Percentiles rank a stretch among this genome's conserved stretches.
phyloP scores from a whole-genome alignment of 768 basidiomycete genomes.

The Austroboletus festivus region DNA sequence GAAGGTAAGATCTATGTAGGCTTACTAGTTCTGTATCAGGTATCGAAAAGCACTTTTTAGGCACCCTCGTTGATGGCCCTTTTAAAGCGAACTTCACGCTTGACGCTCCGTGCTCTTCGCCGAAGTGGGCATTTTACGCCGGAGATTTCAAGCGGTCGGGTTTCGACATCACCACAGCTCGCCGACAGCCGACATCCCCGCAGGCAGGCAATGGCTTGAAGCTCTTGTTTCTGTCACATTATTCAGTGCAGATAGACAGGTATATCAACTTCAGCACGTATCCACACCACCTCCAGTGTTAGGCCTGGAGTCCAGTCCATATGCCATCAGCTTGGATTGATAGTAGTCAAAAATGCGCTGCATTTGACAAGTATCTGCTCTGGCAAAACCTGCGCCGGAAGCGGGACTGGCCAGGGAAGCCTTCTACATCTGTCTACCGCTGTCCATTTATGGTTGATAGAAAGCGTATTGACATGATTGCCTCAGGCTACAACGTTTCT shows the following conservation, averaged over 20 bases:
- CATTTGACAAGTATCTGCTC: constrained; percentile 1
- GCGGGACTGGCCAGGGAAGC: neutral
- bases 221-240: too few species aligned
- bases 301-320: neutral
- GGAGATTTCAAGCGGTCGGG: neutral
- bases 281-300: too few species aligned
- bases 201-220: neutral
- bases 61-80: neutral
- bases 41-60: neutral
- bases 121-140: neutral
- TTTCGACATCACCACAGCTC: neutral
- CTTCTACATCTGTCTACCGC: neutral
- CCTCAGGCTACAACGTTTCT: neutral
- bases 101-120: neutral
- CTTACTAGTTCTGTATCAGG: neutral
- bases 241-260: too few species aligned
- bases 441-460: neutral
- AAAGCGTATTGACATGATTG: too few species aligned
- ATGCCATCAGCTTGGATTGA: neutral
- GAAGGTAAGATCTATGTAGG: neutral
- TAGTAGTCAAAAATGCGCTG: neutral
- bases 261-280: too few species aligned
- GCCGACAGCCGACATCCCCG: neutral
- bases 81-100: too few species aligned
- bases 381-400: neutral